These are phyloP conservation scores for Fusarium brevicatenulatum DNA, from an alignment of 2,329 filamentous ascomycete genomes.

Conservation along the genomic window DNA sequence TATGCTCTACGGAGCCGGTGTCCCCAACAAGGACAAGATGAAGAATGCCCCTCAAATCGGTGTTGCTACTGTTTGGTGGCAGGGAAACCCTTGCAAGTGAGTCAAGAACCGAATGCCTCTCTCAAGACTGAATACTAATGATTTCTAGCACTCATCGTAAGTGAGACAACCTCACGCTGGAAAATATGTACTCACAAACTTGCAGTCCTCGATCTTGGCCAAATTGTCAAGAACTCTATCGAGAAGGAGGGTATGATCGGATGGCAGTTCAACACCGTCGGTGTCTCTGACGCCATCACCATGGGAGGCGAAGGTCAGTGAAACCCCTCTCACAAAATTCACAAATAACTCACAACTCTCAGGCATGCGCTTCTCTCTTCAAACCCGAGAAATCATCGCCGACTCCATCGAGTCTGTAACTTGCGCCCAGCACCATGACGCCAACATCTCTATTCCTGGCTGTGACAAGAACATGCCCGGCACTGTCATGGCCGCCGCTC, in stretches of 20 bases:
- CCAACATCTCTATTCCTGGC: slow-evolving; percentile 90
- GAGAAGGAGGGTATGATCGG: slow-evolving; percentile 87
- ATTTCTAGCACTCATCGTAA: slow-evolving; percentile 54
- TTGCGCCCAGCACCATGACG: slow-evolving; percentile 91
- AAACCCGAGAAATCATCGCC: slow-evolving; percentile 90
- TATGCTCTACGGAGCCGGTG: slow-evolving; percentile 94
- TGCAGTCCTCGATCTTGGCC: slow-evolving; percentile 84
- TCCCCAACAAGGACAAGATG: slow-evolving; percentile 85
- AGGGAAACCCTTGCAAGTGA: slow-evolving; percentile 95
- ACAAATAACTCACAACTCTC: background rate
- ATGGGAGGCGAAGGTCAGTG: slow-evolving; percentile 87
- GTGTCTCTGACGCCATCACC: slow-evolving; percentile 89
- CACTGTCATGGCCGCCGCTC: slow-evolving; percentile 87
- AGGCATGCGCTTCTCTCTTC: slow-evolving; percentile 95
- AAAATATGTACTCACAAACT: slow-evolving; percentile 26
- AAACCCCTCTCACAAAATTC: background rate
- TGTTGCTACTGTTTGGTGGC: slow-evolving; percentile 95
- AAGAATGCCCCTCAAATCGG: slow-evolving; percentile 91
- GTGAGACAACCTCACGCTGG: slow-evolving; percentile 31
- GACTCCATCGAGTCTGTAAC: slow-evolving; percentile 95
- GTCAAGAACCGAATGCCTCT: slow-evolving; percentile 48
- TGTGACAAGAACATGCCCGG: slow-evolving; percentile 99
- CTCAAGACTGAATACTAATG: slow-evolving; percentile 12
- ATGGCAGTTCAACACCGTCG: slow-evolving; percentile 94
- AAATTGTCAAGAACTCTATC: slow-evolving; percentile 84